These are phyloP conservation scores for Coemansia sp. DNA, from an alignment of 192 early-diverging fungal genomes.

Conservation along the genomic window DNA sequence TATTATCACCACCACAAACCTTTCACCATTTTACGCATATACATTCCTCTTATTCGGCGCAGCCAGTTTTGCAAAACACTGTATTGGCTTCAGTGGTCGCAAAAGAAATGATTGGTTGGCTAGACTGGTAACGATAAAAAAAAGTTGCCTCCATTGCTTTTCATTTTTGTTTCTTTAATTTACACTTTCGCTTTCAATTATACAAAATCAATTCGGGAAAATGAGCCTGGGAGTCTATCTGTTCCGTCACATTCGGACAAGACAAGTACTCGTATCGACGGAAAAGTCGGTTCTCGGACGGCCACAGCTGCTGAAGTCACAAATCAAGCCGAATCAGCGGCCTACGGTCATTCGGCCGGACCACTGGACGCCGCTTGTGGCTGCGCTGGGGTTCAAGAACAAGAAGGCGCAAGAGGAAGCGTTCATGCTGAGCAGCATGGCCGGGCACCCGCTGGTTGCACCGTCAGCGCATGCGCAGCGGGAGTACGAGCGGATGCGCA, in stretches of 20 bases:
- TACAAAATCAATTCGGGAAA: not conserved
- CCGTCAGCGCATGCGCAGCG: conserved; percentile 8
- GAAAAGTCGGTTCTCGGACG: conserved; percentile 32
- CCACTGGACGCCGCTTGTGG: conserved; percentile 53
- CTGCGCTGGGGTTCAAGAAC: conserved; percentile 34
- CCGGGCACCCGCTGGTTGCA: conserved; percentile 33
- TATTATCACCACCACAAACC: too few species aligned
- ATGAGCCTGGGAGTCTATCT: conserved; percentile 48
- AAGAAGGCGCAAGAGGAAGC: conserved; percentile 17
- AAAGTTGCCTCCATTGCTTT: too few species aligned
- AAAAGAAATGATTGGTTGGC: too few species aligned
- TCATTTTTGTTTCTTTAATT: not conserved
- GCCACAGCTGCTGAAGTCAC: conserved; percentile 18
- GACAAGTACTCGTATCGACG: conserved; percentile 45
- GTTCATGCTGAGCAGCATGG: conserved; percentile 29
- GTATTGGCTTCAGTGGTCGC: too few species aligned
- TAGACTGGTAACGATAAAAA: too few species aligned
- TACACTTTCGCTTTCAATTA: conserved; percentile 7
- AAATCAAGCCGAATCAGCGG: conserved; percentile 36
- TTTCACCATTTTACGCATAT: too few species aligned
- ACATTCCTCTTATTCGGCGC: too few species aligned
- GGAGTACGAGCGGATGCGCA: conserved; percentile 19
- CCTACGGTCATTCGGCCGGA: conserved; percentile 46
- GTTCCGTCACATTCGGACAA: conserved; percentile 54
- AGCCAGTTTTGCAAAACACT: too few species aligned